Evolutionary conservation across 1,139 yeast genomes (phyloP).

Genomic region (Wickerhamiella pararugosa): DNA sequence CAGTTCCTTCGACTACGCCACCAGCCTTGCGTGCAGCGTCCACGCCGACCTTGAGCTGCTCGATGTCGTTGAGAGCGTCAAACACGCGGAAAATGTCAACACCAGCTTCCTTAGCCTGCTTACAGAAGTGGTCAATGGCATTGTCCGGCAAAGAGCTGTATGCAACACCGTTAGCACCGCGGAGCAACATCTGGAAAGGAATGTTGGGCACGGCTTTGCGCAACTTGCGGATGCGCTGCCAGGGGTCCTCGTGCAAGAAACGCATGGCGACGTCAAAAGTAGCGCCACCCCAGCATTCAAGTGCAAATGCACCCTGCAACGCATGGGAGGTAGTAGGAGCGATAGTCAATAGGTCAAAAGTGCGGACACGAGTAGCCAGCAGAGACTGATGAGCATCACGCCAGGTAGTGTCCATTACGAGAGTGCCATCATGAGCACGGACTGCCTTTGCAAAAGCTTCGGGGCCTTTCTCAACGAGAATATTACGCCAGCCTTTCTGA

Average conservation of each 20-base stretch:
- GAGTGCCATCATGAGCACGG: constrained; percentile 68
- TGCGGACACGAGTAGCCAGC: constrained; percentile 92
- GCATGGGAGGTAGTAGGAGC: constrained; percentile 94
- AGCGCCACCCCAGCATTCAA: constrained; percentile 99
- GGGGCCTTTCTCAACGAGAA: constrained; percentile 73
- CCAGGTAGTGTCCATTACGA: constrained; percentile 98
- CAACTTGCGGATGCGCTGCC: constrained; percentile 85
- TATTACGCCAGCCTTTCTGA: constrained; percentile 83
- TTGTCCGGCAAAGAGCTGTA: constrained; percentile 95
- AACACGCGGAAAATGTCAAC: constrained; percentile 96
- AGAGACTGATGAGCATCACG: constrained; percentile 99
- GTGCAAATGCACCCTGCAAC: constrained; percentile 75
- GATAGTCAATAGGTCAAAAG: constrained; percentile 76
- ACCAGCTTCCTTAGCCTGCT: constrained; percentile 89
- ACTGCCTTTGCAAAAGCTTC: constrained; percentile 79
- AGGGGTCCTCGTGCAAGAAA: constrained; percentile 95
- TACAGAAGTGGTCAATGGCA: constrained; percentile 92
- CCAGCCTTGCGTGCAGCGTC: constrained; percentile 97
- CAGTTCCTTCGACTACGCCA: constrained; percentile 96
- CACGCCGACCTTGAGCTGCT: constrained; percentile 92
- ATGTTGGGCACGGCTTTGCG: constrained; percentile 90
- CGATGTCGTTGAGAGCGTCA: constrained; percentile 92
- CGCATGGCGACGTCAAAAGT: constrained; percentile 98
- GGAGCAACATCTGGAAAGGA: constrained; percentile 96
- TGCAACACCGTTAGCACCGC: constrained; percentile 99